Percentiles rank a stretch among this genome's conserved stretches.
Evolutionary conservation across 768 basidiomycete genomes (phyloP).

Genomic region (Termitomyces bulborhizus): DNA sequence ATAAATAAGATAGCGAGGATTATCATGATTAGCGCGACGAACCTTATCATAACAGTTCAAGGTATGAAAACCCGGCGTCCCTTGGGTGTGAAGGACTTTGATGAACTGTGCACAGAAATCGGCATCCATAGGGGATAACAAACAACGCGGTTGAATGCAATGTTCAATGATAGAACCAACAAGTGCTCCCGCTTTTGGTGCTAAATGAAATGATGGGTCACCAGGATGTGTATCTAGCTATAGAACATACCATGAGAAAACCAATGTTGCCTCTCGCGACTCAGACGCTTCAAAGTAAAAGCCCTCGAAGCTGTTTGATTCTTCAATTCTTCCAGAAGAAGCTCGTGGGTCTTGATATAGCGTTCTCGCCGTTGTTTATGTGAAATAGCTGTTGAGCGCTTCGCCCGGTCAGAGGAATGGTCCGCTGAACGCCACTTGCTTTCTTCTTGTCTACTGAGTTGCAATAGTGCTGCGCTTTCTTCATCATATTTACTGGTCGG

Average conservation of each 20-base stretch:
- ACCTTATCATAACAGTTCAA: constrained; percentile 83
- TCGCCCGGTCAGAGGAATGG: constrained; percentile 60
- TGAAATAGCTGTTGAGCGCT: constrained; percentile 46
- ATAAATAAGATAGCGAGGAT: not conserved
- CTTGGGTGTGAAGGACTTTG: constrained; percentile 78
- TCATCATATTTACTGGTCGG: constrained; percentile 76
- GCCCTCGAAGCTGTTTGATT: constrained; percentile 67
- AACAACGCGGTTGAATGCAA: constrained; percentile 86
- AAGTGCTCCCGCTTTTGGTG: constrained; percentile 41
- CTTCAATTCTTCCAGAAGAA: constrained; percentile 64
- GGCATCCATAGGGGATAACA: constrained; percentile 96
- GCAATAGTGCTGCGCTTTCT: constrained; percentile 55
- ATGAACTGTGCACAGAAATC: constrained; percentile 92
- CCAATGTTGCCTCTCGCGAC: constrained; percentile 79
- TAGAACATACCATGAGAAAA: constrained; percentile 53
- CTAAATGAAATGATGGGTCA: constrained; percentile 20
- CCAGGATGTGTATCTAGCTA: not conserved
- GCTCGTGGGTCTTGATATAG: constrained; percentile 52
- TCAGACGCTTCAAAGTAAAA: constrained; percentile 71
- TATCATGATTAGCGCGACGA: not conserved
- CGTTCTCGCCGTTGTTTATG: constrained; percentile 64
- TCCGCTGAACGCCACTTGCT: constrained; percentile 58
- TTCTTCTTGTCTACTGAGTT: constrained; percentile 66
- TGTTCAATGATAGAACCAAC: constrained; percentile 73
- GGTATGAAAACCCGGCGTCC: constrained; percentile 87